Conservation (phyloP, 805 yeast species). For the Metschnikowia gruessii region DNA sequence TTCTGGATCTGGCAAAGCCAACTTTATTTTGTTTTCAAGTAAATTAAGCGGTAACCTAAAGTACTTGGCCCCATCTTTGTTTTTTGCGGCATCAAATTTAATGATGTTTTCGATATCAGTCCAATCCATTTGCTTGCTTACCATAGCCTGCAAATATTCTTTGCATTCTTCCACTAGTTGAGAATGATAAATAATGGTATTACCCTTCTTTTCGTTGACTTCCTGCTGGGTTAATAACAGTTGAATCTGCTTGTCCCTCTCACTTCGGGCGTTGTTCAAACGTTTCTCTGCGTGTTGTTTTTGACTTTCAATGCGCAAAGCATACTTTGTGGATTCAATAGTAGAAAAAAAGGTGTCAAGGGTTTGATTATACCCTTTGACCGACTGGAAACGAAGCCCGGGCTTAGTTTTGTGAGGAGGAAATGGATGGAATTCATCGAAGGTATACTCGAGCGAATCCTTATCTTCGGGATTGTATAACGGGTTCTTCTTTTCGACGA, state of each 20-base stretch:
- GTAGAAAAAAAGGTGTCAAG: conserved; percentile 83
- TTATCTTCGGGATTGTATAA: conserved; percentile 42
- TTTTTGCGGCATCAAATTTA: conserved; percentile 61
- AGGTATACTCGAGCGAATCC: conserved; percentile 47
- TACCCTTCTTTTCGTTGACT: conserved; percentile 65
- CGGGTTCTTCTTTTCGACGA: conserved; percentile 60
- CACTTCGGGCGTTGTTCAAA: conserved; percentile 69
- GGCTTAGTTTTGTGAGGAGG: conserved; percentile 41
- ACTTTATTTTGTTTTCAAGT: conserved; percentile 60
- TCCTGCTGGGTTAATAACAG: conserved; percentile 62
- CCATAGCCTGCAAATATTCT: conserved; percentile 57
- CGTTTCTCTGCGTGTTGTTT: conserved; percentile 73
- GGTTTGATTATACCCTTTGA: conserved; percentile 73
- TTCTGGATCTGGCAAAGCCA: conserved; percentile 52
- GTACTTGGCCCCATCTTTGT: conserved; percentile 58
- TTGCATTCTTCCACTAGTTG: conserved; percentile 71
- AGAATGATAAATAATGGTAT: conserved; percentile 65
- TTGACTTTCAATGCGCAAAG: conserved; percentile 70
- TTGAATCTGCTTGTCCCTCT: conserved; percentile 66
- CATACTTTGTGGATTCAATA: conserved; percentile 75
- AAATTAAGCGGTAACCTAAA: conserved; percentile 70
- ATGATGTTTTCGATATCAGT: conserved; percentile 76
- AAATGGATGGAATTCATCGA: conserved; percentile 72
- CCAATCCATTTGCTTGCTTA: conserved; percentile 94
- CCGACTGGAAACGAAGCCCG: conserved; percentile 37